Evolutionary conservation across 768 basidiomycete species (phyloP), one percentile per base, ranked within the genome.

Genomic region (Pulveroboletus sp.): DNA sequence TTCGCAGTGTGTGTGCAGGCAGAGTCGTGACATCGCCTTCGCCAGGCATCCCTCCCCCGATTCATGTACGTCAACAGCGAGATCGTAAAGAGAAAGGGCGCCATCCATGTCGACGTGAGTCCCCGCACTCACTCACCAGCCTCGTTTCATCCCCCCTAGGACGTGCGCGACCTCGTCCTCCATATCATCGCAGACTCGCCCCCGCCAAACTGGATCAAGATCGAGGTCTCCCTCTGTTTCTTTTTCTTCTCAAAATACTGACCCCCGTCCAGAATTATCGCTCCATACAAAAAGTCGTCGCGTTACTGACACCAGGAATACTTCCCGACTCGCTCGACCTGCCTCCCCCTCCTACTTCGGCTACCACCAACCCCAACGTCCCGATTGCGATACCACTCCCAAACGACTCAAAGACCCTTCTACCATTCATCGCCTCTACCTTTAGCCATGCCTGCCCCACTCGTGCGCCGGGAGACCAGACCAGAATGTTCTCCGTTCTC

Each of bases 391-490:
- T 78, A 45, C 74, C 75, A 0, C 63, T 68, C 38, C 70, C 66
- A 32, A 32, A 60, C 22, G 59, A 58, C 19, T 66, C 68, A 38
- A 57, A 56, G 17, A 68, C 74, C 2, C 72, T 64, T 22, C 71
- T 84, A 20, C 83, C 81, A 3, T 97, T 80, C 71, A 85, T 83
- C 51, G 79, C 79, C 34, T 85, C 73, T 29, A 89, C 79, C 5
- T 99, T 97, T 72, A 89, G 88, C 49, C 91, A 96, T 71, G 93
- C 91, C 13, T 91, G 89, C 55, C 95, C 94, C 0, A 94, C 93
- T 1, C 82, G 86, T 17, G 93, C 94, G 1, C 94, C 93, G 0
- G 96, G 95, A 1, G 95, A 97, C 57, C 76, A 78, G 45, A 84
- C 78, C 30, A 76, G 83, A 36, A 86, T 98, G 83, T 87, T 93